Evolutionary conservation across 139 green algal species (phyloP).

Genomic region (Chlamydomonas sphaeroides): DNA sequence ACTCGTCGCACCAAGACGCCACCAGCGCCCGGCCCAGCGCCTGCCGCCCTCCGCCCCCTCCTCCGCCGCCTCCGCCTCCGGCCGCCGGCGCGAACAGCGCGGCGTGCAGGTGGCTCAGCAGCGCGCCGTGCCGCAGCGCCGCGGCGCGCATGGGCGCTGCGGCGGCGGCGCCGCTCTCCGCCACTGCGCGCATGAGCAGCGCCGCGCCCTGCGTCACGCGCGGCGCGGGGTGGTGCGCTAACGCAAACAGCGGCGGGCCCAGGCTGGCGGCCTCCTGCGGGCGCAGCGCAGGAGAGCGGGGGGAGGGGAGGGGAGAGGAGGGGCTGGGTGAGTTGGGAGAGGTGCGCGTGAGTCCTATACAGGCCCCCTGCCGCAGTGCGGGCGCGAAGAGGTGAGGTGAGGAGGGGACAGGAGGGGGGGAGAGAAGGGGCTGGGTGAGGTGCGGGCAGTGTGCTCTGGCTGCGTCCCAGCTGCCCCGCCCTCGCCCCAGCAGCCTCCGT

Average conservation of each 20-base stretch:
- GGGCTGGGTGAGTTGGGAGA: no score
- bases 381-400: no score
- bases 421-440: no score
- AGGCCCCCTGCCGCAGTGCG: no score
- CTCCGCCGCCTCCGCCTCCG: background rate
- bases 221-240: slow-evolving; percentile 79
- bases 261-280: slow-evolving; percentile 63
- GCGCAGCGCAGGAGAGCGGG: no score
- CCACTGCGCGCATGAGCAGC: slow-evolving; percentile 83
- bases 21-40: slow-evolving; percentile 75
- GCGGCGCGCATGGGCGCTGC: slow-evolving; percentile 86
- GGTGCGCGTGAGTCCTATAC: no score
- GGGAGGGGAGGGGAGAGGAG: background rate
- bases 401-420: no score
- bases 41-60: background rate
- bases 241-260: slow-evolving; percentile 79
- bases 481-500: no score
- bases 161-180: slow-evolving; percentile 73
- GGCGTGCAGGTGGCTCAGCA: slow-evolving; percentile 80
- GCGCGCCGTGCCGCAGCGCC: slow-evolving; percentile 82
- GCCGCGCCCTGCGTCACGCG: slow-evolving; percentile 72
- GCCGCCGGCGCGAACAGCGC: slow-evolving; percentile 59
- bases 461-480: no score
- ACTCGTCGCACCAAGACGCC: slow-evolving; percentile 83
- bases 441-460: no score